A percentile compares a stretch with the other conserved stretches of the same genome.
These are phyloP conservation scores for Metschnikowia similis DNA, from an alignment of 805 yeast genomes.

Conservation along the genomic window DNA sequence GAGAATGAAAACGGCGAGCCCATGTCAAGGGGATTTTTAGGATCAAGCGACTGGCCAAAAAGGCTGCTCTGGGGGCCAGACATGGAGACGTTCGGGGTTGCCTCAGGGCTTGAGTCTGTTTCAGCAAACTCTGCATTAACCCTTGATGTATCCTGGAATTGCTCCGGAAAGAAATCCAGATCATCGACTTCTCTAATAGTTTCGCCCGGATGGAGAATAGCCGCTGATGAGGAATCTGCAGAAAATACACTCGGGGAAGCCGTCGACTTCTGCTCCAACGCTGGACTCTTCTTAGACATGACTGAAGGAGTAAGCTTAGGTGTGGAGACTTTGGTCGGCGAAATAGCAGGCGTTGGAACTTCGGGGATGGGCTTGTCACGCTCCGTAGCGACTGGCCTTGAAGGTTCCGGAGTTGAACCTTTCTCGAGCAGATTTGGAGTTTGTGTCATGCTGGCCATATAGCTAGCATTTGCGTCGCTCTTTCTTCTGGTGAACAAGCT, in stretches of 20 bases:
- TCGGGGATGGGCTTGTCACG: background rate
- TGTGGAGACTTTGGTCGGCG: background rate
- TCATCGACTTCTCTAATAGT: constrained; percentile 20
- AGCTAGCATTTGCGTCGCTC: background rate
- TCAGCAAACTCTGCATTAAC: background rate
- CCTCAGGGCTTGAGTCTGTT: background rate
- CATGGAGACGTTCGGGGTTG: background rate
- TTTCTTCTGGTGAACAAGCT: constrained; percentile 1
- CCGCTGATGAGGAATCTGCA: constrained; percentile 9
- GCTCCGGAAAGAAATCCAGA: constrained; percentile 15
- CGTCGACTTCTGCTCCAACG: background rate
- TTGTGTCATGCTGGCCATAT: background rate
- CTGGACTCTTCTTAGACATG: background rate
- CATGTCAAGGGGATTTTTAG: constrained; percentile 9
- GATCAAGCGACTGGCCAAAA: constrained; percentile 10
- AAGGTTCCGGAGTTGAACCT: background rate
- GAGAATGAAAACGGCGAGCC: constrained; percentile 34
- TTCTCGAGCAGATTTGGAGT: background rate
- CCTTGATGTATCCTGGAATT: constrained; percentile 6
- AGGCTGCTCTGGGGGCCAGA: constrained; percentile 1
- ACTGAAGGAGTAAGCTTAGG: background rate
- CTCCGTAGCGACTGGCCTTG: background rate
- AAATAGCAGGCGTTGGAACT: background rate
- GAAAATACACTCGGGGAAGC: constrained; percentile 6
- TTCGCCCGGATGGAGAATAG: constrained; percentile 6